Evolutionary conservation across 768 basidiomycete genomes (phyloP).

Genomic region (Amanita rimosa): DNA sequence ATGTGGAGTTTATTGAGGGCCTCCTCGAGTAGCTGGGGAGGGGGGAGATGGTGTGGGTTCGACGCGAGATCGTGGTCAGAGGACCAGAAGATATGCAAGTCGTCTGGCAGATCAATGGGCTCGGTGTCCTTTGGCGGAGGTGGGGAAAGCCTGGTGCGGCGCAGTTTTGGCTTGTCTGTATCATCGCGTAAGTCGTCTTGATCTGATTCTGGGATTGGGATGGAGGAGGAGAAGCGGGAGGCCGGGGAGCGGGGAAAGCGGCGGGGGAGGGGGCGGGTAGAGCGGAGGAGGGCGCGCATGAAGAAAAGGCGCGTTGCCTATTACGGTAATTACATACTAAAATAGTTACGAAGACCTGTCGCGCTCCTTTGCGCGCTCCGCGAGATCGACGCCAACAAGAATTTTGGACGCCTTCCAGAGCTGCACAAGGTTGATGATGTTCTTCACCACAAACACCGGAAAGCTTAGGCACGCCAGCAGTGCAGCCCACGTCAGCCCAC

Average conservation of each 20-base stretch:
- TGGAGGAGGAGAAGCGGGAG: slow-evolving; percentile 9
- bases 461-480: slow-evolving; percentile 49
- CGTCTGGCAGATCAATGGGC: slow-evolving; percentile 39
- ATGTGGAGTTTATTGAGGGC: slow-evolving; percentile 67
- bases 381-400: slow-evolving; percentile 86
- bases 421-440: slow-evolving; percentile 91
- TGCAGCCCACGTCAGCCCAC: slow-evolving; percentile 63
- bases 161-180: slow-evolving; percentile 32
- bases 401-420: slow-evolving; percentile 98
- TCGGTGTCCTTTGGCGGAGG: slow-evolving; percentile 26
- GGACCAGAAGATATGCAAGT: slow-evolving; percentile 55
- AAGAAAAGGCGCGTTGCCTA: background rate
- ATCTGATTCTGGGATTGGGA: slow-evolving; percentile 9
- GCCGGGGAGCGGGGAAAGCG: slow-evolving; percentile 1
- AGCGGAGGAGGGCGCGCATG: slow-evolving; percentile 28
- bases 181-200: slow-evolving; percentile 22
- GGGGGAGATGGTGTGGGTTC: slow-evolving; percentile 38
- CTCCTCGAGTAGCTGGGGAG: slow-evolving; percentile 66
- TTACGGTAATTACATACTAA: background rate
- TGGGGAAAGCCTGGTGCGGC: slow-evolving; percentile 22
- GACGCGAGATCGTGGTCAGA: slow-evolving; percentile 30
- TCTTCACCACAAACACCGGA: slow-evolving; percentile 72
- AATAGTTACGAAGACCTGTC: slow-evolving; percentile 1
- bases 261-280: slow-evolving; percentile 8
- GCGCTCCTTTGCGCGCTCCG: slow-evolving; percentile 64